Conservation (phyloP, 2,329 filamentous ascomycete genomes). For the Plectosphaerella cucumerina region DNA sequence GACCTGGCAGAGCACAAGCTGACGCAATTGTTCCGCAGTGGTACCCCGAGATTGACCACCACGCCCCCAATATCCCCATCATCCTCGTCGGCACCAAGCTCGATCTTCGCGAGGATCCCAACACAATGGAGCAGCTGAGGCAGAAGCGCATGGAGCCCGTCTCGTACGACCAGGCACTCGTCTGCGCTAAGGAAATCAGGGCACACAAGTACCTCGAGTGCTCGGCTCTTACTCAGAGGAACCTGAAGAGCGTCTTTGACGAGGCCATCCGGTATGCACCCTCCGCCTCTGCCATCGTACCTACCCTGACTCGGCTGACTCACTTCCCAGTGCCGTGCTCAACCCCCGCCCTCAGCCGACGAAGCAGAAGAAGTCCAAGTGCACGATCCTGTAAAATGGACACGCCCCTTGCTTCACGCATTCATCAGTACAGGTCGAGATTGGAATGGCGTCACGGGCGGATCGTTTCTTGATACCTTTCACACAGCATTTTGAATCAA, state of each 20-base stretch:
- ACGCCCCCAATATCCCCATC: constrained; percentile 91
- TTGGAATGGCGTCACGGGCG: constrained; percentile 6
- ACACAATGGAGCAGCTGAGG: constrained; percentile 75
- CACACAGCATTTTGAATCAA: constrained; percentile 6
- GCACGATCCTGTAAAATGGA: constrained; percentile 59
- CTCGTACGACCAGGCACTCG: constrained; percentile 84
- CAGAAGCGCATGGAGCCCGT: constrained; percentile 97
- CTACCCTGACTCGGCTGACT: not conserved
- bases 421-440: constrained; percentile 5
- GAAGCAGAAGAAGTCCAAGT: constrained; percentile 63
- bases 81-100: constrained; percentile 97
- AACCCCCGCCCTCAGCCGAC: constrained; percentile 58
- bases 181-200: constrained; percentile 88
- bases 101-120: constrained; percentile 85
- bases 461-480: constrained; percentile 3
- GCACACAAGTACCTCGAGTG: constrained; percentile 98
- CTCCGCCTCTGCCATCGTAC: constrained; percentile 9
- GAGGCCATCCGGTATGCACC: constrained; percentile 86
- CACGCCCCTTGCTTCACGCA: not conserved
- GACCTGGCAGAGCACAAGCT: not conserved
- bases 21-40: constrained; percentile 53
- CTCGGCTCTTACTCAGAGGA: constrained; percentile 92
- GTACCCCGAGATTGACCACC: constrained; percentile 96
- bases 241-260: constrained; percentile 97
- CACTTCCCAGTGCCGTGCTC: constrained; percentile 57